Percentiles rank a stretch among this genome's conserved stretches.
phyloP scores from a whole-genome alignment of 1,284 basidiomycete genomes.

The Sanghuangporus weigelae region DNA sequence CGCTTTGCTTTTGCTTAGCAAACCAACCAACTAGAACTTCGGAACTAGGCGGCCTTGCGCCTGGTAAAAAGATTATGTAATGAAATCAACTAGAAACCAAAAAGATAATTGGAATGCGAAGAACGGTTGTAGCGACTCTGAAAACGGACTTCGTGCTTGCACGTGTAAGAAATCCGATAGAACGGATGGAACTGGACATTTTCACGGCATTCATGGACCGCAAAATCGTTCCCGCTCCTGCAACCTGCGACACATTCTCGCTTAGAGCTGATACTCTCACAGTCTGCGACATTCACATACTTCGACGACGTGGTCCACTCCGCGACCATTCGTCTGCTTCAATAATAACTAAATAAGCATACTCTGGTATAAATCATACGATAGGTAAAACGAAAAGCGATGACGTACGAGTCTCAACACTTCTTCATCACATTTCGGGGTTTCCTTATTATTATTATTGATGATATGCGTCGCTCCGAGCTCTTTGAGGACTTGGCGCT shows the following conservation, averaged over 20 bases:
- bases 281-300: conserved; percentile 29
- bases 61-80: background rate
- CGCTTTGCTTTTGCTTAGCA: conserved; percentile 21
- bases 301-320: conserved; percentile 53
- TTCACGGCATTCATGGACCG: conserved; percentile 39
- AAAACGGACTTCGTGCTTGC: background rate
- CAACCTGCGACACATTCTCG: conserved; percentile 32
- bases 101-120: background rate
- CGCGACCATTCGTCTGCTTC: conserved; percentile 38
- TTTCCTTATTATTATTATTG: conserved; percentile 57
- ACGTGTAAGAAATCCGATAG: conserved; percentile 43
- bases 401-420: conserved; percentile 35
- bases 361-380: background rate
- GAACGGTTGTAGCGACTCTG: background rate
- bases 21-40: conserved; percentile 3
- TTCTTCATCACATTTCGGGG: conserved; percentile 50
- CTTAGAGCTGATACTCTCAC: background rate
- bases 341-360: background rate
- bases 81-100: background rate
- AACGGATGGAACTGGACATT: conserved; percentile 40
- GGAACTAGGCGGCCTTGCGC: background rate
- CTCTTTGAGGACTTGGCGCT: conserved; percentile 41
- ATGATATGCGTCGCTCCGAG: conserved; percentile 48
- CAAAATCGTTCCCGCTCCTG: conserved; percentile 45
- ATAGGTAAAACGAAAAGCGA: background rate